A percentile compares a stretch with the other conserved stretches of the same genome.
Conservation (phyloP, 352 stramenopile genomes). For the Phytopythium cucurbitacearum region DNA sequence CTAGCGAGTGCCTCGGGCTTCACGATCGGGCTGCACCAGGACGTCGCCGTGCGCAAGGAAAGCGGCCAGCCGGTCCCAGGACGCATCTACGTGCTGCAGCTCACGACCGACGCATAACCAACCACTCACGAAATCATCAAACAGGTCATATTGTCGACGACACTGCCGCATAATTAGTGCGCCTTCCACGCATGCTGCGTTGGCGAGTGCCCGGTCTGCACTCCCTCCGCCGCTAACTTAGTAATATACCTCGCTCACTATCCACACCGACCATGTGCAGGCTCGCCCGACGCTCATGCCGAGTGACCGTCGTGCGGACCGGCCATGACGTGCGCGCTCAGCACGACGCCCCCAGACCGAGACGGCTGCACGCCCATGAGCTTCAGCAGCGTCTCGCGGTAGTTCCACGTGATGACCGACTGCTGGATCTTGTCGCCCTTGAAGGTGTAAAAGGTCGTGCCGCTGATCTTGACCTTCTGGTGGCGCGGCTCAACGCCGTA, state of each 20-base stretch:
- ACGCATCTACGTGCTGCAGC: constrained; percentile 53
- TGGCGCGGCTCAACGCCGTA: constrained; percentile 65
- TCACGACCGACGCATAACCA: neutral
- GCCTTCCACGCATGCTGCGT: too few species aligned
- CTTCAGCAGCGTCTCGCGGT: constrained; percentile 65
- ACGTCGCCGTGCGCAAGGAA: constrained; percentile 65
- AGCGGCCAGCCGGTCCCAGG: constrained; percentile 66
- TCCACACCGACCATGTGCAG: too few species aligned
- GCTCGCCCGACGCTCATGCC: neutral
- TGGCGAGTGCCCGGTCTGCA: too few species aligned
- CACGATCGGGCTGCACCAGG: constrained; percentile 26
- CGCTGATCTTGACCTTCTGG: constrained; percentile 76
- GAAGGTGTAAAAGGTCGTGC: constrained; percentile 74
- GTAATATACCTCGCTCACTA: too few species aligned
- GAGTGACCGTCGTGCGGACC: neutral
- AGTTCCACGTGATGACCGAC: constrained; percentile 73
- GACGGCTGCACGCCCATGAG: constrained; percentile 53
- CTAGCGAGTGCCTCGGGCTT: constrained; percentile 42
- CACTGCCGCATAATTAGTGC: too few species aligned
- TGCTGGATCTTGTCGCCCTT: constrained; percentile 71
- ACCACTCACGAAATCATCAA: neutral
- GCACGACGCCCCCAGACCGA: constrained; percentile 15
- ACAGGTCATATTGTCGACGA: too few species aligned
- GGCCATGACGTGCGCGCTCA: constrained; percentile 11
- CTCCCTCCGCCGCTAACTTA: too few species aligned